Evolutionary conservation across 345 rosid genomes (phyloP).

Genomic region (Raphanus raphanistrum): DNA sequence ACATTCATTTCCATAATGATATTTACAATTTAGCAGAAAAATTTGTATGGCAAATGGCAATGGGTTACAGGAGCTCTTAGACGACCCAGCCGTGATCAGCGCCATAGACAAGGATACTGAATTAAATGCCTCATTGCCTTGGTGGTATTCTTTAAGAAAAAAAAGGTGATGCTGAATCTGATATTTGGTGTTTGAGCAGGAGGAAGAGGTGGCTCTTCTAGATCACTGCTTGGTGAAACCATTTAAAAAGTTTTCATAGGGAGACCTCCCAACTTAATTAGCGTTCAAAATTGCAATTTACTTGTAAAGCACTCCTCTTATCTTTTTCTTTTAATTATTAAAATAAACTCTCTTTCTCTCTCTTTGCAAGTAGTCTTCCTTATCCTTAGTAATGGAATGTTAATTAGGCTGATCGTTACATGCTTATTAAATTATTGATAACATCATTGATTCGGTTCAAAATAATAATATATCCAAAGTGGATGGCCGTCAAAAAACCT

Average conservation of each 20-base stretch:
- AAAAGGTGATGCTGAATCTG: conserved; percentile 7
- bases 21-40: no score
- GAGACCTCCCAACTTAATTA: conserved; percentile 4
- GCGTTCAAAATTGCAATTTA: not conserved
- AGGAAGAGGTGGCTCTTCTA: conserved; percentile 82
- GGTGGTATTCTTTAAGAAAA: conserved; percentile 45
- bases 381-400: not conserved
- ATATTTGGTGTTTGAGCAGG: conserved; percentile 48
- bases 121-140: conserved; percentile 86
- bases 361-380: not conserved
- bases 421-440: not conserved
- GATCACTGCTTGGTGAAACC: conserved; percentile 71
- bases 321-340: not conserved
- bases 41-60: not conserved
- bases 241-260: conserved; percentile 30
- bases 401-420: not conserved
- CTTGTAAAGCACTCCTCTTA: not conserved
- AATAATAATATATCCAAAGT: not conserved
- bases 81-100: conserved; percentile 69
- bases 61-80: conserved; percentile 70
- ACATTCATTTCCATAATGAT: no score
- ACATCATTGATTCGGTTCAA: not conserved
- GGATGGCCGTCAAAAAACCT: conserved; percentile 11
- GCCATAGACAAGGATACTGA: conserved; percentile 90
- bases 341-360: not conserved